Evolutionary conservation across 164 flowering plant genomes (phyloP).

Genomic region (Aristolochia fimbriata): DNA sequence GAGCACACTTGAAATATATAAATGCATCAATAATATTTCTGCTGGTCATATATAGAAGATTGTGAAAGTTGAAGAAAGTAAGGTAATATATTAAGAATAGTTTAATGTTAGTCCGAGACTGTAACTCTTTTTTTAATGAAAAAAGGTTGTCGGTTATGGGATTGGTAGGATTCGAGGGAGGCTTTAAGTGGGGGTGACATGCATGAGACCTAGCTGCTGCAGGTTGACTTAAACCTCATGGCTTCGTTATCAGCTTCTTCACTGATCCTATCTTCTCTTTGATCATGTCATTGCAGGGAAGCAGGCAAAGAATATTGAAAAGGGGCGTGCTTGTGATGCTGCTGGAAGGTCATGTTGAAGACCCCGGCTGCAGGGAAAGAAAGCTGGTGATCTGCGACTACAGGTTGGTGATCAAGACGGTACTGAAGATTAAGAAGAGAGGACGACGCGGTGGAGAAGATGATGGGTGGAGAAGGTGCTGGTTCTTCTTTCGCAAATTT

Average conservation of each 20-base stretch:
- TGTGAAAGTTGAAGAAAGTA: too few relatives aligned
- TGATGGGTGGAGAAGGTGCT: conserved; percentile 16
- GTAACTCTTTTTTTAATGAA: not conserved
- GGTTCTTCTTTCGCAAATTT: conserved; percentile 19
- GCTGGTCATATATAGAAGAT: too few relatives aligned
- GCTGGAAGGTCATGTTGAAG: not conserved
- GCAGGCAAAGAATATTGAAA: not conserved
- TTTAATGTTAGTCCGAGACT: not conserved
- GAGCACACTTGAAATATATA: too few relatives aligned
- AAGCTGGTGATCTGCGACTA: too few relatives aligned
- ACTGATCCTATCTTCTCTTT: not conserved
- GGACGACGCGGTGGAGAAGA: conserved; percentile 3
- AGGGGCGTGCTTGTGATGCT: not conserved
- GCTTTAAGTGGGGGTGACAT: conserved; percentile 12
- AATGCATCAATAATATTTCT: too few relatives aligned
- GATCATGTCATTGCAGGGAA: not conserved
- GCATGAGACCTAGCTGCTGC: not conserved
- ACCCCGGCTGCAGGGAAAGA: not conserved
- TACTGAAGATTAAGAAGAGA: not conserved
- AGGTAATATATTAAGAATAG: too few relatives aligned
- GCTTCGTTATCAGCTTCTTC: not conserved
- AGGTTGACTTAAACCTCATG: conserved; percentile 12
- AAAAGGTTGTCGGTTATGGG: conserved; percentile 6
- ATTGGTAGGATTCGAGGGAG: conserved; percentile 15
- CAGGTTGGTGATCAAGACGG: not conserved